Conservation (phyloP, 2,329 filamentous ascomycete species). For the Trichoderma pleuroti region DNA sequence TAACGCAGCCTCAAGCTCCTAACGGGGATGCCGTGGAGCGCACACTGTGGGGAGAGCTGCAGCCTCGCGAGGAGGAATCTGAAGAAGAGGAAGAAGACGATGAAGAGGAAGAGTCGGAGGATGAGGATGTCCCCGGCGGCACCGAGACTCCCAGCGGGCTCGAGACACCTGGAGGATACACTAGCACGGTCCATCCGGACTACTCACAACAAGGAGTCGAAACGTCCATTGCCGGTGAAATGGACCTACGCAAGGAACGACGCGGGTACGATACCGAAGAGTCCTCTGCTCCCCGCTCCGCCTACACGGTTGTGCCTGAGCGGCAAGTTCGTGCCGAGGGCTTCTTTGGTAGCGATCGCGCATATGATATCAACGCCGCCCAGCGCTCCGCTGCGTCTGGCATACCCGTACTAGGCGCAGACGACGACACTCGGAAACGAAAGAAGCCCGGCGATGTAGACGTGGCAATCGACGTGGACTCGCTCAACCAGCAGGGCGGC, state of each 20-base stretch:
- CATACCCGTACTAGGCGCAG: slow-evolving; percentile 73
- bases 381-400: slow-evolving; percentile 40
- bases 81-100: slow-evolving; percentile 75
- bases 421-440: slow-evolving; percentile 73
- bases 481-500: slow-evolving; percentile 68
- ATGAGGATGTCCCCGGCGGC: slow-evolving; percentile 60
- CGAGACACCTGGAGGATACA: slow-evolving; percentile 77
- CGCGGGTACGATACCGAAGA: slow-evolving; percentile 88
- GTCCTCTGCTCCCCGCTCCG: slow-evolving; percentile 66
- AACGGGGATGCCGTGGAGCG: slow-evolving; percentile 79
- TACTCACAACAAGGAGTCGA: slow-evolving; percentile 61
- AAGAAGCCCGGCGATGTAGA: slow-evolving; percentile 98
- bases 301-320: slow-evolving; percentile 88
- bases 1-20: slow-evolving; percentile 37
- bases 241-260: slow-evolving; percentile 81
- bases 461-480: slow-evolving; percentile 83
- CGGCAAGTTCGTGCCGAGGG: slow-evolving; percentile 80
- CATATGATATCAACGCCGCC: slow-evolving; percentile 72
- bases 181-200: slow-evolving; percentile 77
- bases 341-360: slow-evolving; percentile 93
- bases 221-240: slow-evolving; percentile 77
- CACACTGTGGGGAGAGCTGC: slow-evolving; percentile 87
- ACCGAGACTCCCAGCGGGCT: slow-evolving; percentile 71
- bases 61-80: slow-evolving; percentile 71
- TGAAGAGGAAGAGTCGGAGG: slow-evolving; percentile 67